Base-by-base conservation (phyloP, 2,329 filamentous ascomycete species). In the Cercospora zeae-maydis region DNA sequence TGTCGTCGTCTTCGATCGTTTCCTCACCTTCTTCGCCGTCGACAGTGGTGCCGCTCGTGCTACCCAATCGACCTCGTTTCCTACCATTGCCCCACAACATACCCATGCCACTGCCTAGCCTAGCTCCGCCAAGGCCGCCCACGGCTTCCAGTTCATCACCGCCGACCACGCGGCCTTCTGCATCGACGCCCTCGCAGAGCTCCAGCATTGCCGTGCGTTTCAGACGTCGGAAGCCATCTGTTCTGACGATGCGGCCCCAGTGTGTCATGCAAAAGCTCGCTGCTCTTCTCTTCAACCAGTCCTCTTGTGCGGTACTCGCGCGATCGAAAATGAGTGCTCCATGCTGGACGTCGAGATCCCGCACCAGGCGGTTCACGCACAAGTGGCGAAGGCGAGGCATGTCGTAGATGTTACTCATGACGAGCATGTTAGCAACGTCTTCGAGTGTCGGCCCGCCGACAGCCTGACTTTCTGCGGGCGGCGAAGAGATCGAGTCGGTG, bases 401-500 rank as follows among this genome's bases (percentile, higher is more conserved):
- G 74, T 97, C 93, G 79, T 99, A 99, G 52, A 98, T 91, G 75
- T 98, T 97, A 47, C 92, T 92, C 91, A 99, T 96, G 67, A 99
- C 93, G 2, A 99, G 84, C 76, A 99, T 86, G 8, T 95, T 93
- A 0, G 95, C 93, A 13, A 98, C 92, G 70, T 97, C 93, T 31
- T 88, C 86, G 19, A 97, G 85, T 8, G 78, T 81, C 0, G 85
- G 81, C 52, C 84, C 85, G 65, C 45, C 59, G 49, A 70, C 37
- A 58, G 64, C 58, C 36, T 66, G 62, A 37, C 61, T 67, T 58
- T 71, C 69, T 36, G 70, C 61, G 1, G 72, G 69, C 8, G 71
- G 70, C 19, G 64, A 63, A 4, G 78, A 77, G 69, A 99, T 97
- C 69, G 89, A 93, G 76, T 99, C 95, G 0, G 95, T 97, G 77